phyloP scores from a whole-genome alignment of 768 basidiomycete species.

The Tulasnella sp. region DNA sequence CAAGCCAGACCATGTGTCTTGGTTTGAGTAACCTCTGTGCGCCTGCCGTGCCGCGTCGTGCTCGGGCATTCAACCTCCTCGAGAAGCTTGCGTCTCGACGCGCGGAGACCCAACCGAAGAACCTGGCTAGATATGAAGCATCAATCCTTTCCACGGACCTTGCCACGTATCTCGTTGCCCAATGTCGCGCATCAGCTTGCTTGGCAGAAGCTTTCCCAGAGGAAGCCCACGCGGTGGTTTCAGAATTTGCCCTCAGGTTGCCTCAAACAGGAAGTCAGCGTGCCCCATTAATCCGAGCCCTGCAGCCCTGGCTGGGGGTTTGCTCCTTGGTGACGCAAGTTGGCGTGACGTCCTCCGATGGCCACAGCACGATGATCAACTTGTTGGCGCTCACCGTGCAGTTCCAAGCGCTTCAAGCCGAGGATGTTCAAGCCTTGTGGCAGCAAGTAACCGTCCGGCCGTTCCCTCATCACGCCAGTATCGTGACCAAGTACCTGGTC shows the following conservation, averaged over 20 bases:
- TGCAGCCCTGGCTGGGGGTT: constrained; percentile 78
- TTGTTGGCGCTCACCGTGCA: constrained; percentile 75
- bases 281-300: constrained; percentile 57
- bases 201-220: constrained; percentile 69
- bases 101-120: constrained; percentile 45
- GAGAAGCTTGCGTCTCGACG: constrained; percentile 59
- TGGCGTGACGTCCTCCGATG: constrained; percentile 48
- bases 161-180: constrained; percentile 72
- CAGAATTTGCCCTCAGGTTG: constrained; percentile 66
- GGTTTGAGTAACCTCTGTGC: constrained; percentile 82
- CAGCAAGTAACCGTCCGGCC: constrained; percentile 64
- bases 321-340: constrained; percentile 61
- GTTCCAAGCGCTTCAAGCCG: constrained; percentile 63
- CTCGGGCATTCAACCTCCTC: constrained; percentile 69
- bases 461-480: constrained; percentile 65
- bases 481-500: constrained; percentile 71
- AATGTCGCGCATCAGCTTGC: constrained; percentile 65
- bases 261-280: constrained; percentile 50
- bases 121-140: constrained; percentile 60
- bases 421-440: constrained; percentile 77
- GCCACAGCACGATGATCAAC: constrained; percentile 62
- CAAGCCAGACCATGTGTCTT: constrained; percentile 66
- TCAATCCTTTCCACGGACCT: constrained; percentile 63
- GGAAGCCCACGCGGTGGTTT: constrained; percentile 54
- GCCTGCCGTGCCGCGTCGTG: constrained; percentile 52